phyloP scores from a whole-genome alignment of 176 grass and related monocot genomes.

The Cenchrus purpureus region DNA sequence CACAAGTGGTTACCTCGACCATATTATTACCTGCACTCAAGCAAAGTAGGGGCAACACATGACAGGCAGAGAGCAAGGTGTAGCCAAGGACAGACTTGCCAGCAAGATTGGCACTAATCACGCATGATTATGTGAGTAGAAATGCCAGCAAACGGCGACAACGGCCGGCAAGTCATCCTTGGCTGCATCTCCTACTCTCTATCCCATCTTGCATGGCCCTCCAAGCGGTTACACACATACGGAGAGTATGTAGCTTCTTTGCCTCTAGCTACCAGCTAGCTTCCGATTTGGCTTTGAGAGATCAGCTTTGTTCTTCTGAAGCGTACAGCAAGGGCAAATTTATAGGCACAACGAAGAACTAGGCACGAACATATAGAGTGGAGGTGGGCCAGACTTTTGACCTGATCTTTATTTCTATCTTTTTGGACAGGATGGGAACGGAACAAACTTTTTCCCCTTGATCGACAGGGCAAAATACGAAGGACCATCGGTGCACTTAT shows the following conservation, averaged over 20 bases:
- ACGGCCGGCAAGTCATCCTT: conserved; percentile 25
- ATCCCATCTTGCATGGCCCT: background rate
- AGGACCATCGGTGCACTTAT: background rate
- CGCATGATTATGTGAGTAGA: too few relatives aligned
- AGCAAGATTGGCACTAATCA: background rate
- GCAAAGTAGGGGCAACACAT: conserved; percentile 28
- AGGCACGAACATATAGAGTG: background rate
- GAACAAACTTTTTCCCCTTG: background rate
- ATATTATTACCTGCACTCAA: too few relatives aligned
- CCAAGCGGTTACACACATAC: background rate
- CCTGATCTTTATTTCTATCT: background rate
- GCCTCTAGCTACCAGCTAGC: background rate
- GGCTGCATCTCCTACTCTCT: conserved; percentile 23
- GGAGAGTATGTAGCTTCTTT: background rate
- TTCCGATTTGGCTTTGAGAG: background rate
- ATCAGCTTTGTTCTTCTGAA: background rate
- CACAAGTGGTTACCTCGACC: too few relatives aligned
- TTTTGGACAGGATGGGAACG: background rate
- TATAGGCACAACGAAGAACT: background rate
- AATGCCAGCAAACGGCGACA: too few relatives aligned
- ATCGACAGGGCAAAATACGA: background rate
- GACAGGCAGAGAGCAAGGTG: conserved; percentile 58
- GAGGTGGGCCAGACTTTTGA: conserved; percentile 7
- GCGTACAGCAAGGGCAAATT: background rate
- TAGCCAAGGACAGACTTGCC: conserved; percentile 73